phyloP scores from a whole-genome alignment of 179 eudicot genomes.

The Sideroxylon spinosum region DNA sequence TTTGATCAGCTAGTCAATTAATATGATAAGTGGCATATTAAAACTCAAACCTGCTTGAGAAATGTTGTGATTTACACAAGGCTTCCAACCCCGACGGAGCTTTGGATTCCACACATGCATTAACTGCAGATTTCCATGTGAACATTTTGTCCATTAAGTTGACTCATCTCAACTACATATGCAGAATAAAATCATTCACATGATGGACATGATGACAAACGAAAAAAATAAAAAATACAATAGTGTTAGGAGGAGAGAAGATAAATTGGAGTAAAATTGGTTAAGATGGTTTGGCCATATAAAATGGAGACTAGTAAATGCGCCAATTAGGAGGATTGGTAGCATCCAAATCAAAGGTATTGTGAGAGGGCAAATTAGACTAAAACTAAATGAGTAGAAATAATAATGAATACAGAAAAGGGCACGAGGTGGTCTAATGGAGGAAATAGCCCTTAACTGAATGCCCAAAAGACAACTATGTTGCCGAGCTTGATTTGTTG shows the following conservation, averaged over 20 bases:
- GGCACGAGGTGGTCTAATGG: too few relatives aligned
- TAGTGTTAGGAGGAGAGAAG: too few relatives aligned
- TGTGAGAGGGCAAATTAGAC: too few relatives aligned
- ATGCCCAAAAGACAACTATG: too few relatives aligned
- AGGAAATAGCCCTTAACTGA: too few relatives aligned
- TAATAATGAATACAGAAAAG: background rate
- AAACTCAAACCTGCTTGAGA: conserved; percentile 61
- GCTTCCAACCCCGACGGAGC: conserved; percentile 65
- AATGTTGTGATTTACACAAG: conserved; percentile 51
- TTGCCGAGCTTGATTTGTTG: too few relatives aligned
- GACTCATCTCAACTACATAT: conserved; percentile 12
- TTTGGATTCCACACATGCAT: conserved; percentile 71
- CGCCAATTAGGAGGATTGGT: too few relatives aligned
- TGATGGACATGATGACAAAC: background rate
- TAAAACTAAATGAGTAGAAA: background rate
- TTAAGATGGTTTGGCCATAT: too few relatives aligned
- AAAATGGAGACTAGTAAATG: background rate
- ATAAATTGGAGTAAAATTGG: background rate
- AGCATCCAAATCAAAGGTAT: too few relatives aligned
- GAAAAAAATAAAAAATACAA: background rate
- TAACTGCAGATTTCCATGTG: conserved; percentile 52
- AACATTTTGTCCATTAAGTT: conserved; percentile 16
- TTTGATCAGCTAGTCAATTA: background rate
- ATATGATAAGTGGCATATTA: background rate
- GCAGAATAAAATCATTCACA: background rate